Evolutionary conservation across 768 basidiomycete genomes (phyloP).

Genomic region (Boletus bicolor): DNA sequence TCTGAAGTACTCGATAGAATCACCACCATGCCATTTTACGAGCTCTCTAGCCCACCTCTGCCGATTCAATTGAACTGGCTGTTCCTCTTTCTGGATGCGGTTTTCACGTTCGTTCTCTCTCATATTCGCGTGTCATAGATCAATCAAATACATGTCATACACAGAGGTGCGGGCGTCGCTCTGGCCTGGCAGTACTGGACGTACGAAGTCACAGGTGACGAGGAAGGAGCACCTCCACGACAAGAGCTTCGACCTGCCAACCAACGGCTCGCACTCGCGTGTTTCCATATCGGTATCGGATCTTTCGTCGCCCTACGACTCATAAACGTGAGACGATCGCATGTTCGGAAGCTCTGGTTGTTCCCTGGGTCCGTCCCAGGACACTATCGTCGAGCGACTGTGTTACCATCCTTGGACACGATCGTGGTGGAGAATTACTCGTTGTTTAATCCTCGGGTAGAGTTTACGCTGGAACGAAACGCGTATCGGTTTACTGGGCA

Average conservation of each 20-base stretch:
- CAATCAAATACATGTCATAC: neutral
- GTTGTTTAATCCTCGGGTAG: slow-evolving; percentile 13
- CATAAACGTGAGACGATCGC: slow-evolving; percentile 24
- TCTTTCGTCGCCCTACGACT: slow-evolving; percentile 28
- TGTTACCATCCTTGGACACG: slow-evolving; percentile 25
- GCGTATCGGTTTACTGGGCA: slow-evolving; percentile 21
- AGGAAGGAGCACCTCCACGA: slow-evolving; percentile 12
- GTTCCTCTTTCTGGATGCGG: slow-evolving; percentile 27
- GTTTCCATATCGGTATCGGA: slow-evolving; percentile 29
- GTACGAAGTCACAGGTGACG: slow-evolving; percentile 13
- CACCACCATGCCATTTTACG: slow-evolving; percentile 25
- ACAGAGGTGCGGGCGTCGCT: slow-evolving; percentile 25
- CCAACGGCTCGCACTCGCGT: slow-evolving; percentile 28
- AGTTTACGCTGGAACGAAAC: slow-evolving; percentile 26
- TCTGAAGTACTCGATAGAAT: slow-evolving; percentile 18
- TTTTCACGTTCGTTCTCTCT: slow-evolving; percentile 28
- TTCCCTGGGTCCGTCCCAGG: slow-evolving; percentile 25
- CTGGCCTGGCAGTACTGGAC: slow-evolving; percentile 31
- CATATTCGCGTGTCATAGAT: neutral
- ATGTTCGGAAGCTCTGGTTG: slow-evolving; percentile 32
- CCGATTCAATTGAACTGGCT: slow-evolving; percentile 26
- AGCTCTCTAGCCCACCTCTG: slow-evolving; percentile 16
- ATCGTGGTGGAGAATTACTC: slow-evolving; percentile 26
- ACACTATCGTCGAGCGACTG: slow-evolving; percentile 17
- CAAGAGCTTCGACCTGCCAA: slow-evolving; percentile 29